Evolutionary conservation across 2,329 filamentous ascomycete species (phyloP), one percentile per base, ranked within the genome.

Genomic region (Sclerotinia nivalis): DNA sequence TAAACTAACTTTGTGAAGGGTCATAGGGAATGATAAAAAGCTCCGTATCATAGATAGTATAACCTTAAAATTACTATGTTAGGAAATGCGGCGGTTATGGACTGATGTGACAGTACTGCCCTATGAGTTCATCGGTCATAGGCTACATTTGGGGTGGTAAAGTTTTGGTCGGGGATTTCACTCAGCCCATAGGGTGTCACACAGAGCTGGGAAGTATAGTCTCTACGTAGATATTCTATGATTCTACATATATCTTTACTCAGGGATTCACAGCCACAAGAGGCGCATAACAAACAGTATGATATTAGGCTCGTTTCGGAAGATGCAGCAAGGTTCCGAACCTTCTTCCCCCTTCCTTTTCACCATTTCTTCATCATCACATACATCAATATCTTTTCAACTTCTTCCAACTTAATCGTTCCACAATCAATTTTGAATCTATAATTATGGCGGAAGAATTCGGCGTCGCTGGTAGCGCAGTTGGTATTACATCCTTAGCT

Each of bases 401-500:
- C n/a, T n/a, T n/a, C n/a, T 52, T 25, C 10, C n/a, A 12, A 25
- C 4, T n/a, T n/a, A n/a, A n/a, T n/a, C 4, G 15, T 52, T 52
- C 18, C 25, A 13, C 15, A 15, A 31, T 28, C 15, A 54, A 31
- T 7, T 52, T 52, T 52, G n/a, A 13, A n/a, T n/a, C n/a, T 9
- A 52, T 52, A 52, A 25, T 52, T 6, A 49, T 64, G 40, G 45
- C 45, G 45, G 61, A 65, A 49, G 28, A 5, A 2, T 2, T 54
- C 1, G 62, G 62, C 1, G 6, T 66, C 34, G 28, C 28, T 34
- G 37, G n/a, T 8, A 66, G 64, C 2, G 64, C 34, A 9, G 31
- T 66, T 15, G 65, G 65, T n/a, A 67, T 67, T 28, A 15, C 20
- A 12, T 67, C 65, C 1, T 43, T 67, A 1, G 54, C 25, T 20